A percentile compares a stretch with the other conserved stretches of the same genome.
Conservation (phyloP, 202 grass and related monocot species). For the Carex arenaria region DNA sequence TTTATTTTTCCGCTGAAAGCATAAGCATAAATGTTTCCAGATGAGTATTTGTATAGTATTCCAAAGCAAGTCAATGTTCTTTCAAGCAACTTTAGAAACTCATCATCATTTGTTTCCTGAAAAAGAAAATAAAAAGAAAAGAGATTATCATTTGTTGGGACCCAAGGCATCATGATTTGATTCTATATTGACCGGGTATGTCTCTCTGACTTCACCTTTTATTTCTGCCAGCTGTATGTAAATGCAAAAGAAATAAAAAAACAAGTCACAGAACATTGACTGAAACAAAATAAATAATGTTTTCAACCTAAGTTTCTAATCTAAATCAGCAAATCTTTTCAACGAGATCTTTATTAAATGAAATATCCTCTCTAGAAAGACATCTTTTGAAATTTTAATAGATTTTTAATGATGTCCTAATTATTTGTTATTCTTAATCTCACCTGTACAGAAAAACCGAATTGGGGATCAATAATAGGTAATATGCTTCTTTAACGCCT, state of each 20-base stretch:
- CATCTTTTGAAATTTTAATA: background rate
- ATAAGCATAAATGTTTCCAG: background rate
- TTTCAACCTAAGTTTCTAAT: background rate
- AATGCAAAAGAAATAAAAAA: background rate
- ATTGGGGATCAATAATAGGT: background rate
- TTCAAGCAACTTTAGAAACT: background rate
- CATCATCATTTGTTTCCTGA: background rate
- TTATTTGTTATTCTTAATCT: background rate
- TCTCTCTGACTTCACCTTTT: background rate
- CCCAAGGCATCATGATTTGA: slow-evolving; percentile 5
- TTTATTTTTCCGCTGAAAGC: background rate
- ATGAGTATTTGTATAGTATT: background rate
- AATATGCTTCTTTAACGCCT: background rate
- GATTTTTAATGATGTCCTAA: background rate
- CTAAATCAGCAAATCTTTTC: background rate
- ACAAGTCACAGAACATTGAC: background rate
- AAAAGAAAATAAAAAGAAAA: background rate
- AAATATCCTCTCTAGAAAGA: background rate
- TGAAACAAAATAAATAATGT: background rate
- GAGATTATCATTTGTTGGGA: slow-evolving; percentile 4
- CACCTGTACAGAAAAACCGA: background rate
- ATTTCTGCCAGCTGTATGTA: background rate
- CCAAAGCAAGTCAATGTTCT: background rate
- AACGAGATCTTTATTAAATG: background rate
- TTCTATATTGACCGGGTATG: background rate